These are phyloP conservation scores for Carallia pectinifolia DNA, from an alignment of 345 rosid genomes.

Conservation along the genomic window DNA sequence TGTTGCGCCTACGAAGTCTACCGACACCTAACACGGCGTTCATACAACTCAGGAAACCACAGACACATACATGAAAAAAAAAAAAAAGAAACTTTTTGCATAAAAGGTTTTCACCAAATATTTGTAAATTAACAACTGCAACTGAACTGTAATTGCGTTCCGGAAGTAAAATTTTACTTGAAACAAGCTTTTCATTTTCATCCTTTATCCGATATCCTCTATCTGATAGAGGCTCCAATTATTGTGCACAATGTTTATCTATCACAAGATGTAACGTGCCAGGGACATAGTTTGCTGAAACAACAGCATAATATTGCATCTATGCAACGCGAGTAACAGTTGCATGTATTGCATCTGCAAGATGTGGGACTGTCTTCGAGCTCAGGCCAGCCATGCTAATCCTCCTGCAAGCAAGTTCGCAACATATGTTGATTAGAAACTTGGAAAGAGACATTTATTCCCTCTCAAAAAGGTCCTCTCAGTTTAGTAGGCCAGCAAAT, in stretches of 20 bases:
- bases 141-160: neutral
- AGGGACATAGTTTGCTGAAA: neutral
- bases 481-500: neutral
- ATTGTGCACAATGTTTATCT: neutral
- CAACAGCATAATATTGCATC: neutral
- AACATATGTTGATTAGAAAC: neutral
- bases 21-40: no score
- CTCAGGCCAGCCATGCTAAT: slow-evolving; percentile 58
- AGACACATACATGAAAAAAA: no score
- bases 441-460: neutral
- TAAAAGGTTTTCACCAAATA: neutral
- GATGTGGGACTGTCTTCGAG: slow-evolving; percentile 36
- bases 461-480: neutral
- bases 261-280: neutral
- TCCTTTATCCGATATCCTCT: neutral
- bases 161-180: neutral
- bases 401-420: slow-evolving; percentile 36
- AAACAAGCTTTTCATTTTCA: neutral
- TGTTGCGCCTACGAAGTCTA: no score
- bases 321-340: slow-evolving; percentile 28
- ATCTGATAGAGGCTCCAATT: neutral
- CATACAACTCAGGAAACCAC: no score
- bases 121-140: neutral
- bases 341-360: slow-evolving; percentile 49
- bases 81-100: no score